Evolutionary conservation across 2,329 filamentous ascomycete genomes (phyloP).

Genomic region (Biscogniauxia marginata): DNA sequence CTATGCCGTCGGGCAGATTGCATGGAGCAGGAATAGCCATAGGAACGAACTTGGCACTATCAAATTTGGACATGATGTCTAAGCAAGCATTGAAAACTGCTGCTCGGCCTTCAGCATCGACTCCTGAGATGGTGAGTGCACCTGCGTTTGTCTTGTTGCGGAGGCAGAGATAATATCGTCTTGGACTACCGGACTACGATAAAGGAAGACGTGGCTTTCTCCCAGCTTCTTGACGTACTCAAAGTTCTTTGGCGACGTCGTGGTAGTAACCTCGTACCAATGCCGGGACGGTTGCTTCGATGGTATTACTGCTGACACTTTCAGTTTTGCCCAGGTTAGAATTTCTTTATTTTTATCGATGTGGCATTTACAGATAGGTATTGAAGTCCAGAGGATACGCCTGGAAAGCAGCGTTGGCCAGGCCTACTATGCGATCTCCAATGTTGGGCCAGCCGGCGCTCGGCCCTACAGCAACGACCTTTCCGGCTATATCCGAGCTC

Average conservation of each 20-base stretch:
- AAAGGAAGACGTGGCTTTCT: constrained; percentile 24
- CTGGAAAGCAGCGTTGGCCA: constrained; percentile 32
- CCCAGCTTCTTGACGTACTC: constrained; percentile 23
- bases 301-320: constrained; percentile 40
- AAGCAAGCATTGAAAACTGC: background rate
- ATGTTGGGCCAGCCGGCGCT: constrained; percentile 25
- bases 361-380: constrained; percentile 15
- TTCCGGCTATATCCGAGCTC: constrained; percentile 33
- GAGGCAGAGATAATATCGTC: constrained; percentile 30
- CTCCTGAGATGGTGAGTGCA: constrained; percentile 19
- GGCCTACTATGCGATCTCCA: constrained; percentile 32
- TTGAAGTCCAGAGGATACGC: constrained; percentile 27
- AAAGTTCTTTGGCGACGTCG: constrained; percentile 32
- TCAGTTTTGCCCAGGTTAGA: constrained; percentile 34
- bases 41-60: background rate
- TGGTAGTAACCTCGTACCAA: constrained; percentile 42
- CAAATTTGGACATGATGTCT: background rate
- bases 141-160: constrained; percentile 30
- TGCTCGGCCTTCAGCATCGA: background rate
- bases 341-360: constrained; percentile 3
- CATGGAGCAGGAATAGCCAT: background rate
- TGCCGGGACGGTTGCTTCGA: constrained; percentile 40
- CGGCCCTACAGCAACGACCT: constrained; percentile 31
- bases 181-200: constrained; percentile 22
- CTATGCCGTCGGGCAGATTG: background rate